Evolutionary conservation across 495 filamentous ascomycete genomes (phyloP).

Genomic region (Xylaria acuta): DNA sequence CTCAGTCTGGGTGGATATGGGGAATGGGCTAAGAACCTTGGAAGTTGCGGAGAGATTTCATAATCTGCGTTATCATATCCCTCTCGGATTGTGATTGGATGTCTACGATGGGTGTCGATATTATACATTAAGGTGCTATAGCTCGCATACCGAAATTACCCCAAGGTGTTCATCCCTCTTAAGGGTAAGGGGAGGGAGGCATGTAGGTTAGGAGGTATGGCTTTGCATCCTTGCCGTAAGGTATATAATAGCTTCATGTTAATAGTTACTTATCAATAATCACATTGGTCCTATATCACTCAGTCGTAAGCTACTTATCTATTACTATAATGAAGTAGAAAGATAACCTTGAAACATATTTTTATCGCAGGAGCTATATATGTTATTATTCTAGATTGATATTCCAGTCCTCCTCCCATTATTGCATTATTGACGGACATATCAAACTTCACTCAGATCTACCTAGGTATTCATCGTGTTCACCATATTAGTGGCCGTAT

Average conservation of each 20-base stretch:
- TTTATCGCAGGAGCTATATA: neutral
- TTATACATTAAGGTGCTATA: neutral
- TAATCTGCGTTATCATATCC: conserved; percentile 6
- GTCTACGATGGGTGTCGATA: neutral
- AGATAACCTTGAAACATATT: neutral
- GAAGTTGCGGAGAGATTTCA: neutral
- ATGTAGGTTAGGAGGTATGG: neutral
- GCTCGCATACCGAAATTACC: neutral
- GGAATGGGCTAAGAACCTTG: neutral
- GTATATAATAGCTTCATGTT: neutral
- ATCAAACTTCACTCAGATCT: neutral
- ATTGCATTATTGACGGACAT: neutral
- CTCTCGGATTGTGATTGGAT: conserved; percentile 1
- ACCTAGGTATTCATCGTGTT: neutral
- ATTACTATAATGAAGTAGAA: neutral
- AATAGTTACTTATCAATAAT: neutral
- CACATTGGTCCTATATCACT: neutral
- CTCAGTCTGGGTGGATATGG: conserved; percentile 3
- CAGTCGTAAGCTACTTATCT: conserved; percentile 8
- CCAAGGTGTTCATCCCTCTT: conserved; percentile 6
- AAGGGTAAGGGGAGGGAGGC: neutral
- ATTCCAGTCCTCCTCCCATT: neutral
- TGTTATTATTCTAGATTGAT: neutral
- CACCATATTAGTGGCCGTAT: neutral
- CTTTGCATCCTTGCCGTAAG: neutral